phyloP scores from a whole-genome alignment of 208 protist species.

The Entamoeba dispar region DNA sequence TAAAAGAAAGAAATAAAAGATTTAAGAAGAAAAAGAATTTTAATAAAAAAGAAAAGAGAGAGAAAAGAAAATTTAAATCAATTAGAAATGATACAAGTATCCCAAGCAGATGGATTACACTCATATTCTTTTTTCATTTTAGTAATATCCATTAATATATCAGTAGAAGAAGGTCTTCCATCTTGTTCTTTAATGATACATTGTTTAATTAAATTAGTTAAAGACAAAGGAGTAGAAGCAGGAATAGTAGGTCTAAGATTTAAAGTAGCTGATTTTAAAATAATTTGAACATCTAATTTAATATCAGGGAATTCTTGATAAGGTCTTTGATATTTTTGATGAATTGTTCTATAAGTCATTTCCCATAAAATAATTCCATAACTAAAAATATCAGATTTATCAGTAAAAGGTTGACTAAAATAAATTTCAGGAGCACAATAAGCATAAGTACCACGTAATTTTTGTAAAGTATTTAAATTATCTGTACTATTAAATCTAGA shows the following conservation, averaged over 20 bases:
- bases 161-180: neutral
- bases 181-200: neutral
- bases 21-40: no score
- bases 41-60: no score
- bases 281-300: neutral
- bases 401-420: neutral
- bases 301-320: neutral
- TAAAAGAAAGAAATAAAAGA: no score
- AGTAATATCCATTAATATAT: neutral
- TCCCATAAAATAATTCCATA: neutral
- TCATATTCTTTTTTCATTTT: neutral
- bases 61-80: no score
- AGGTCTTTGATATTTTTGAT: neutral
- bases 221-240: neutral
- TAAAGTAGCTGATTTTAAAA: neutral
- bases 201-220: neutral
- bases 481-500: constrained; percentile 20
- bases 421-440: neutral
- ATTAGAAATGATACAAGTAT: neutral
- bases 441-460: neutral
- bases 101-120: neutral
- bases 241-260: neutral
- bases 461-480: neutral
- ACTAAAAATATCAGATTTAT: neutral
- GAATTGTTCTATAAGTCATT: neutral